Evolutionary conservation across 129 eudicot species (phyloP), one percentile per base, ranked within the genome.

Genomic region (Artemisia tridentata): DNA sequence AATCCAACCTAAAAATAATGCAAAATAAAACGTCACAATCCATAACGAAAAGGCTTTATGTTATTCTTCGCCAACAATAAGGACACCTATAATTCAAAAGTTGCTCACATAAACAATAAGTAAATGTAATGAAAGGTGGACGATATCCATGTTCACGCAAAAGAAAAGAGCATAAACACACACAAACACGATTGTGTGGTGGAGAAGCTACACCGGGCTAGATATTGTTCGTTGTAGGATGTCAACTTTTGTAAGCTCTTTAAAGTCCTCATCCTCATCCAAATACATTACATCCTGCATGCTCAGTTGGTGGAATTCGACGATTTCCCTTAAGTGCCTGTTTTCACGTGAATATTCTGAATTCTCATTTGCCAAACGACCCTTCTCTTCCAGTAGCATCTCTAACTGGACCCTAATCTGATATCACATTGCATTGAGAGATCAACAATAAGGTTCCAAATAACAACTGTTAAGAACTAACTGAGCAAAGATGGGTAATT

Each of bases 351-450:
- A 88, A 52, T 81, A 84, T 58, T 78, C 72, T 0, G 91, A 80
- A 66, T 85, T 91, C 18, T 91, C 97, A 71, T 87, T 82, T 3
- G 95, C 95, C 82, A 91, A 71, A 7, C 89, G 85, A 29, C 83
- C 86, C 81, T 91, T 91, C 82, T 91, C 97, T 0, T 87, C 91
- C 77, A 91, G 70, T 11, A 87, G 89, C 20, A 84, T 80, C 85
- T 91, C 97, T 11, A 91, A 82, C 65, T 91, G 97, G 58, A 76
- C 80, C 29, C 97, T 86, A 65, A 91, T 87, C 97, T 90, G 86
- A 71, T 67, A 15, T 11, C 64, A 38, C 45, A 38, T 38, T 38
- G 45, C 45, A 38, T 38, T 6, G 8, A 38, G 10, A 38, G 45
- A 38, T 38, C 45, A 65, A 19, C n/a, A 65, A 13, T 12, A 43